Percentiles rank a stretch among this genome's conserved stretches.
Evolutionary conservation across 306 rosid species (phyloP).

Genomic region (Corylus americana): DNA sequence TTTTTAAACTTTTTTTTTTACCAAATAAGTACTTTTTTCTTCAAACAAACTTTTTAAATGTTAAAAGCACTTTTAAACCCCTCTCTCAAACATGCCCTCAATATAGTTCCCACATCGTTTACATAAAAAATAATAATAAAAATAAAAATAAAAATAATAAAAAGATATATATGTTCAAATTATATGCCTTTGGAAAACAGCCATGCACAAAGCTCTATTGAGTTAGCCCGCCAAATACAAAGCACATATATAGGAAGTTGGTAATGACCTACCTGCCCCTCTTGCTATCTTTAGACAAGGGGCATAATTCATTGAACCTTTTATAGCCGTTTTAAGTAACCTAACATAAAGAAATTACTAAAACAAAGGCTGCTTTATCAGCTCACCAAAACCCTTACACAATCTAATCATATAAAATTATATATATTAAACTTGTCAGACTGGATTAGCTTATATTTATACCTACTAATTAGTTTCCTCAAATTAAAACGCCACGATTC

Average conservation of each 20-base stretch:
- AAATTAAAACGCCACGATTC: conserved; percentile 2
- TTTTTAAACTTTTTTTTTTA: too few species aligned
- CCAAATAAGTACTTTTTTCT: too few species aligned
- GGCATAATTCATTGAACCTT: too few species aligned
- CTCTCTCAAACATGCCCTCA: too few species aligned
- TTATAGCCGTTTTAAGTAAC: background rate
- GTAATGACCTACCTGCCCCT: conserved; percentile 2
- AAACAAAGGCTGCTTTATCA: conserved; percentile 13
- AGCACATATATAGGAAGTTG: background rate
- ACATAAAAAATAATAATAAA: too few species aligned
- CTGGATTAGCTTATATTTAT: background rate
- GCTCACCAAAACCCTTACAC: conserved; percentile 9
- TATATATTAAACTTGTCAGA: background rate
- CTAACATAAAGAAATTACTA: background rate
- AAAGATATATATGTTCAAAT: too few species aligned
- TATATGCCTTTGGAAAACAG: background rate
- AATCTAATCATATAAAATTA: background rate
- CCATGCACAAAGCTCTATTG: background rate
- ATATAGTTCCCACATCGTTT: too few species aligned
- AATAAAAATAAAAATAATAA: too few species aligned
- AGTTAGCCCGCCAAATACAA: conserved; percentile 9
- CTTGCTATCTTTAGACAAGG: background rate
- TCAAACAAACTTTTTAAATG: too few species aligned
- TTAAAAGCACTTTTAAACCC: too few species aligned
- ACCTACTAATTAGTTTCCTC: background rate